A percentile compares a stretch with the other conserved stretches of the same genome.
phyloP scores from a whole-genome alignment of 75 land plant species.

The Sequoiadendron giganteum region DNA sequence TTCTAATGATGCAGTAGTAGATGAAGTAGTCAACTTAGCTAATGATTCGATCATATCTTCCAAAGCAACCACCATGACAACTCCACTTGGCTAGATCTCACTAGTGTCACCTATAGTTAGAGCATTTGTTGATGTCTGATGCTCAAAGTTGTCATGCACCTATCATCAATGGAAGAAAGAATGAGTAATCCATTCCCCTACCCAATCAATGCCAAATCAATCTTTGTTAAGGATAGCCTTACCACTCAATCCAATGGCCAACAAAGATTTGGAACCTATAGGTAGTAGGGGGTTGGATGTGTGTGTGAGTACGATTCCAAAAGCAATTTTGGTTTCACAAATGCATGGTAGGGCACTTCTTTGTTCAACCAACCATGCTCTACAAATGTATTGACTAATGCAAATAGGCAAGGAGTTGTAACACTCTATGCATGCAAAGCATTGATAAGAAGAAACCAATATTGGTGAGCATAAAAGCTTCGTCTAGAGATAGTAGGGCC shows the following conservation, averaged over 20 bases:
- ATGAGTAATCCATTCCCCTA: neutral
- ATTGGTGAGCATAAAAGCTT: too few species aligned
- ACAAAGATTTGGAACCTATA: neutral
- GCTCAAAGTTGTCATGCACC: neutral
- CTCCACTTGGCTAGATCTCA: neutral
- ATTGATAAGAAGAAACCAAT: too few species aligned
- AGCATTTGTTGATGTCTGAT: neutral
- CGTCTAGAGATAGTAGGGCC: too few species aligned
- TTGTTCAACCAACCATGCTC: too few species aligned
- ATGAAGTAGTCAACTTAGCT: too few species aligned
- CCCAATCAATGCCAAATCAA: neutral
- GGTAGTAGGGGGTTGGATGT: neutral
- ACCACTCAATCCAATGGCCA: neutral
- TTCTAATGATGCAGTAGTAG: too few species aligned
- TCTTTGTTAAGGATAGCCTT: neutral
- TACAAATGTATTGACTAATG: too few species aligned
- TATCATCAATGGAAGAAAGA: slow-evolving; percentile 1
- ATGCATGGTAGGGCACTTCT: too few species aligned
- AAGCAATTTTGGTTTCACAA: neutral
- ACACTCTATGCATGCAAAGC: too few species aligned
- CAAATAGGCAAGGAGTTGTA: too few species aligned
- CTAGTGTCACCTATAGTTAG: neutral
- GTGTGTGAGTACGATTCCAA: neutral
- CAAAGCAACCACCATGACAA: neutral
- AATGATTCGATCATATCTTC: neutral